A percentile compares a stretch with the other conserved stretches of the same genome.
Conservation (phyloP, 148 eudicot genomes). For the Nepenthes mirabilis region DNA sequence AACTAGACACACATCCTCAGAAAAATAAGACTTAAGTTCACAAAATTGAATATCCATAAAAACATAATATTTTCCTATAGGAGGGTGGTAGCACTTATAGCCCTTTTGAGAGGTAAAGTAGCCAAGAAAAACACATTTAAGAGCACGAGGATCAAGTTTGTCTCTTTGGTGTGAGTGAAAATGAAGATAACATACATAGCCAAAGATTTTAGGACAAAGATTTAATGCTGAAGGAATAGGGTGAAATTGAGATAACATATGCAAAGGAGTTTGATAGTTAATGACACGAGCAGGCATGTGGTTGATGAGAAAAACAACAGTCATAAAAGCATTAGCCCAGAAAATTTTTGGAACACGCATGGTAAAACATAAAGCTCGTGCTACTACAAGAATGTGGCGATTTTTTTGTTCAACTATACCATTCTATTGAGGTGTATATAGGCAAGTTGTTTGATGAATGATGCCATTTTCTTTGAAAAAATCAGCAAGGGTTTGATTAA, state of each 20-base stretch:
- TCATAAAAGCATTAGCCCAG: neutral
- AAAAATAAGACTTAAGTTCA: neutral
- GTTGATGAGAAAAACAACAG: too few relatives aligned
- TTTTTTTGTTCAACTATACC: neutral
- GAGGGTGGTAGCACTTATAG: neutral
- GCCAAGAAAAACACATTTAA: conserved; percentile 1
- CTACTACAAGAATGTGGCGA: neutral
- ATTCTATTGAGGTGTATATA: neutral
- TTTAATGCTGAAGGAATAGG: too few relatives aligned
- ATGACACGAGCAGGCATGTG: too few relatives aligned
- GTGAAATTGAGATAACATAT: too few relatives aligned
- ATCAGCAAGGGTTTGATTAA: neutral
- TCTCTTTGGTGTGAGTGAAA: neutral
- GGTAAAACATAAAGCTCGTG: neutral
- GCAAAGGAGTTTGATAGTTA: too few relatives aligned
- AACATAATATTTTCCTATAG: neutral
- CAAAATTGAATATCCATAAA: neutral
- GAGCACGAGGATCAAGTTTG: conserved; percentile 1
- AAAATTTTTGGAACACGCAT: neutral
- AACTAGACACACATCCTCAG: neutral
- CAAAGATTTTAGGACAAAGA: neutral
- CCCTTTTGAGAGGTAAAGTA: conserved; percentile 3
- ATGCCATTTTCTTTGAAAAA: neutral
- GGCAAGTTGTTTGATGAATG: neutral
- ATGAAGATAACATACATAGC: neutral